Percentiles rank a stretch among this genome's conserved stretches.
These are phyloP conservation scores for Nothomitra cinnamomea DNA, from an alignment of 2,329 filamentous ascomycete genomes.

Conservation along the genomic window DNA sequence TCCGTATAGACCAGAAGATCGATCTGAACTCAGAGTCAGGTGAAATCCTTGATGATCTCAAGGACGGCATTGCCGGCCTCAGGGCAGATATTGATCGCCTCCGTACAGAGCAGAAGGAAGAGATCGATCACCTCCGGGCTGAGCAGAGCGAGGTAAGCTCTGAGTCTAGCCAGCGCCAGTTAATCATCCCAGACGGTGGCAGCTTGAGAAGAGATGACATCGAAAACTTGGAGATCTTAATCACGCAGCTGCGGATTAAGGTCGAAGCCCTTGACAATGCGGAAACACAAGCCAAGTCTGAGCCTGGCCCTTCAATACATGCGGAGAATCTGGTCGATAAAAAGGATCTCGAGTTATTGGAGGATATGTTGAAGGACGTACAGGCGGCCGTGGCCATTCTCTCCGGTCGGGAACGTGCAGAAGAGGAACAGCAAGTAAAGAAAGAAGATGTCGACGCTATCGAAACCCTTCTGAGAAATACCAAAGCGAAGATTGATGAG, in stretches of 20 bases:
- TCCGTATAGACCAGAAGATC: not conserved
- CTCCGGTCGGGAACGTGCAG: constrained; percentile 22
- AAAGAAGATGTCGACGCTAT: constrained; percentile 83
- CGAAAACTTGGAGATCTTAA: constrained; percentile 68
- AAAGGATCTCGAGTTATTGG: constrained; percentile 34
- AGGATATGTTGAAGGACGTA: constrained; percentile 21
- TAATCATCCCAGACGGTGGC: constrained; percentile 38
- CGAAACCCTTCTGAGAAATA: constrained; percentile 77
- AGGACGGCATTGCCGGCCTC: constrained; percentile 59
- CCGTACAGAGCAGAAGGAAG: constrained; percentile 46
- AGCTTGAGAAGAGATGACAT: constrained; percentile 53
- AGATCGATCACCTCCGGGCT: constrained; percentile 64
- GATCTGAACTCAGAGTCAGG: not conserved
- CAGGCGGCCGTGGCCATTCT: constrained; percentile 32
- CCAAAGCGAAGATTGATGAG: constrained; percentile 75
- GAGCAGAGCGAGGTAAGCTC: constrained; percentile 26
- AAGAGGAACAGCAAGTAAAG: constrained; percentile 38
- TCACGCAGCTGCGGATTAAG: constrained; percentile 69
- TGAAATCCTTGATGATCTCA: constrained; percentile 53
- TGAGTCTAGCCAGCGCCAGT: constrained; percentile 26
- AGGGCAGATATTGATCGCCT: constrained; percentile 63
- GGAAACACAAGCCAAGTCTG: not conserved
- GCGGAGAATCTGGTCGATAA: constrained; percentile 27
- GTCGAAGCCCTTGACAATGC: constrained; percentile 55
- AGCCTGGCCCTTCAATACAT: not conserved